Conservation (phyloP, 352 stramenopile species). For the Globisporangium alternatum region DNA sequence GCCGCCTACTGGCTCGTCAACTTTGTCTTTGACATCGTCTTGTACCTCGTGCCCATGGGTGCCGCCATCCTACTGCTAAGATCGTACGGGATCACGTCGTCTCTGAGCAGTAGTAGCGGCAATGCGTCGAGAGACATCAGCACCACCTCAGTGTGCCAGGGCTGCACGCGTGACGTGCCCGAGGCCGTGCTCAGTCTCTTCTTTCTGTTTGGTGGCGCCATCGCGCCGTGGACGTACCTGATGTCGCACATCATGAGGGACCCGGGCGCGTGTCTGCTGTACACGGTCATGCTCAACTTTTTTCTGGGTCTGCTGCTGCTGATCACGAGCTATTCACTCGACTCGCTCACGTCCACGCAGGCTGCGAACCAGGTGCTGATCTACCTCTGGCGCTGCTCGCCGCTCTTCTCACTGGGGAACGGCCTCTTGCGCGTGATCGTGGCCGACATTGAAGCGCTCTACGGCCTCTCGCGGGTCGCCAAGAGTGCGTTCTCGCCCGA, state of each 20-base stretch:
- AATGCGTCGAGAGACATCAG: neutral
- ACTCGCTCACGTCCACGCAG: slow-evolving; percentile 41
- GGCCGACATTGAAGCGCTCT: slow-evolving; percentile 51
- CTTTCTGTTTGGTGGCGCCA: slow-evolving; percentile 53
- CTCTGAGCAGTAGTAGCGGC: slow-evolving; percentile 29
- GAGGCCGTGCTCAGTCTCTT: slow-evolving; percentile 56
- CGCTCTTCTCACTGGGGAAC: slow-evolving; percentile 64
- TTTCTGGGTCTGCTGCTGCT: slow-evolving; percentile 56
- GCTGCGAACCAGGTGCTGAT: slow-evolving; percentile 42
- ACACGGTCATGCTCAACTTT: slow-evolving; percentile 76
- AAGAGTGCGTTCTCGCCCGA: slow-evolving; percentile 50
- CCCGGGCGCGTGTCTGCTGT: slow-evolving; percentile 42
- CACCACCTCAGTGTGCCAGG: slow-evolving; percentile 20
- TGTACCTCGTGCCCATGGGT: slow-evolving; percentile 86
- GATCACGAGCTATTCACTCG: slow-evolving; percentile 55
- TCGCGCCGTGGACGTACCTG: slow-evolving; percentile 62
- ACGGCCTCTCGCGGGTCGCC: slow-evolving; percentile 29
- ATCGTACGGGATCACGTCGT: slow-evolving; percentile 50
- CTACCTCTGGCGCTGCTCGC: slow-evolving; percentile 66
- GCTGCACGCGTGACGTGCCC: slow-evolving; percentile 44
- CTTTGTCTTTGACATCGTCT: slow-evolving; percentile 89
- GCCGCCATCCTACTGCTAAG: slow-evolving; percentile 47
- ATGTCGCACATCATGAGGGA: slow-evolving; percentile 66
- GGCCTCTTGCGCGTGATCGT: slow-evolving; percentile 54
- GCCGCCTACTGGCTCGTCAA: slow-evolving; percentile 96